Conservation (phyloP, 345 rosid species). For the Anastatica hierochuntica region DNA sequence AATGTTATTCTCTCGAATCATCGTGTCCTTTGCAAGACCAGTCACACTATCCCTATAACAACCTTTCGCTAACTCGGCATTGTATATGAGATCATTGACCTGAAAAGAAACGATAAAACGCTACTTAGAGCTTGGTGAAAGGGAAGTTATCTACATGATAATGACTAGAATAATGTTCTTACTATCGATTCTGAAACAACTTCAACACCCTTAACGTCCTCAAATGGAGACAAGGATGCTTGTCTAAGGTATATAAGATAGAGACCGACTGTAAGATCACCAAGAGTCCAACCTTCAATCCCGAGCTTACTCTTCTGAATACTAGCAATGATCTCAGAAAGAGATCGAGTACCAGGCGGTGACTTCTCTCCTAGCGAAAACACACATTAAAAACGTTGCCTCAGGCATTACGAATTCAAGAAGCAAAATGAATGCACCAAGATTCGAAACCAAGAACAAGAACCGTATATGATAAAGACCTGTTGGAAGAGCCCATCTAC, state of each 20-base stretch:
- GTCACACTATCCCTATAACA: constrained; percentile 47
- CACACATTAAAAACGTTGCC: constrained; percentile 7
- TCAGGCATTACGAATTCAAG: constrained; percentile 5
- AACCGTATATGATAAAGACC: constrained; percentile 31
- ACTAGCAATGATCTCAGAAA: constrained; percentile 74
- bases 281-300: constrained; percentile 86
- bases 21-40: constrained; percentile 55
- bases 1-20: constrained; percentile 72
- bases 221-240: constrained; percentile 52
- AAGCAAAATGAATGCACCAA: constrained; percentile 3
- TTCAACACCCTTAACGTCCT: constrained; percentile 64
- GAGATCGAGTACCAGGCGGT: constrained; percentile 47
- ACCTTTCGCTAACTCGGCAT: constrained; percentile 74
- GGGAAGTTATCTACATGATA: not conserved
- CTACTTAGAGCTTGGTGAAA: constrained; percentile 8
- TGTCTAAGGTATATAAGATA: constrained; percentile 87
- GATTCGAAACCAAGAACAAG: not conserved
- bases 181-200: constrained; percentile 59
- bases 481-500: constrained; percentile 68
- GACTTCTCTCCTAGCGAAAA: constrained; percentile 34
- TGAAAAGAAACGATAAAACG: constrained; percentile 14
- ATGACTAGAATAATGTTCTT: constrained; percentile 7
- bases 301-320: constrained; percentile 82
- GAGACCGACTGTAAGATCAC: constrained; percentile 87
- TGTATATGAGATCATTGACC: constrained; percentile 83